Conservation (phyloP, 192 early-diverging fungal genomes). For the Coemansia sp. region DNA sequence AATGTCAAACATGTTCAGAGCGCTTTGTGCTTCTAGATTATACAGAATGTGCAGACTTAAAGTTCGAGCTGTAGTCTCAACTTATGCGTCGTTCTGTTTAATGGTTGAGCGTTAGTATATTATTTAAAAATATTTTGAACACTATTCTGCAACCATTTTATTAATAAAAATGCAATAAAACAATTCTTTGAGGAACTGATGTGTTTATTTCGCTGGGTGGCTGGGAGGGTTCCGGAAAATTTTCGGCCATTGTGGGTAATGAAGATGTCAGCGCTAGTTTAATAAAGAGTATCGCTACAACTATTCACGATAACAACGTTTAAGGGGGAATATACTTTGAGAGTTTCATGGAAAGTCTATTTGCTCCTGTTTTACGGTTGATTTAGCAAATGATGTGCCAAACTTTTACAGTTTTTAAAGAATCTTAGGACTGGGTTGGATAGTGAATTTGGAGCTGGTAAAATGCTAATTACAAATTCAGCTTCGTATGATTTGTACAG, state of each 20-base stretch:
- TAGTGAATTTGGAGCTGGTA: slow-evolving; percentile 15
- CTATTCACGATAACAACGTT: slow-evolving; percentile 52
- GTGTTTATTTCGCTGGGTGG: slow-evolving; percentile 67
- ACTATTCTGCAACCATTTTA: no score
- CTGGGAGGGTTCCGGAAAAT: slow-evolving; percentile 69
- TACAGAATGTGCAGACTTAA: no score
- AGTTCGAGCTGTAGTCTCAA: no score
- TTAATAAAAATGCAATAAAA: slow-evolving; percentile 16
- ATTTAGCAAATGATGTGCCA: slow-evolving; percentile 58
- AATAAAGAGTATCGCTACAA: slow-evolving; percentile 60
- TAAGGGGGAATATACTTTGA: slow-evolving; percentile 71
- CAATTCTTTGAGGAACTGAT: slow-evolving; percentile 61
- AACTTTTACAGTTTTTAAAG: slow-evolving; percentile 64
- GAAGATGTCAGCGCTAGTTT: slow-evolving; percentile 52
- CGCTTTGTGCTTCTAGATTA: no score
- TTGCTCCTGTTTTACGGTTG: slow-evolving; percentile 38
- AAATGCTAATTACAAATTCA: slow-evolving; percentile 65
- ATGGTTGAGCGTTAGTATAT: no score
- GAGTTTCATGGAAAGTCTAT: slow-evolving; percentile 64
- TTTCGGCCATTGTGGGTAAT: slow-evolving; percentile 58
- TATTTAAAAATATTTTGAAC: no score
- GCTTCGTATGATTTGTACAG: slow-evolving; percentile 61
- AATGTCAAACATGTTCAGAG: no score
- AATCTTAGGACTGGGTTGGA: slow-evolving; percentile 49
- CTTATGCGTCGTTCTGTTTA: no score